Percentiles rank a stretch among this genome's conserved stretches.
phyloP scores from a whole-genome alignment of 768 basidiomycete genomes.

The Cytidiella melzeri region DNA sequence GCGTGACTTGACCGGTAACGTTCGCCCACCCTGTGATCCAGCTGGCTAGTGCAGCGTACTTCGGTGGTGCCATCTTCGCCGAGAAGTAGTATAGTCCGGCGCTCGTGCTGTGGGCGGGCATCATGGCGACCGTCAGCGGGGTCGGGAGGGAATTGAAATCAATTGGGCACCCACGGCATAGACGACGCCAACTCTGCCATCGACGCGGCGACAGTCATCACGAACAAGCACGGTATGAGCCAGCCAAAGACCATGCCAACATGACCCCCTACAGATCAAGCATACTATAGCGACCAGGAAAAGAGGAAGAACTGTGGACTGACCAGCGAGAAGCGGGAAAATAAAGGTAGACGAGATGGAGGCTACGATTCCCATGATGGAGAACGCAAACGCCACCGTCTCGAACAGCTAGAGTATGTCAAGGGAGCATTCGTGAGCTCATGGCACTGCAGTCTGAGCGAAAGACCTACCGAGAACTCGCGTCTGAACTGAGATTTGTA shows the following conservation, averaged over 20 bases:
- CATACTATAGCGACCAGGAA: not conserved
- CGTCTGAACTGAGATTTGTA: constrained; percentile 71
- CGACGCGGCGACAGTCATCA: constrained; percentile 60
- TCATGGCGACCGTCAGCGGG: not conserved
- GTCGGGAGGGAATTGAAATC: not conserved
- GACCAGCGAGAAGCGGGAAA: constrained; percentile 58
- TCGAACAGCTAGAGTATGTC: constrained; percentile 39
- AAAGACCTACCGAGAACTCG: constrained; percentile 55
- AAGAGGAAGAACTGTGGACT: too few relatives aligned
- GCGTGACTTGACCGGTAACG: constrained; percentile 61
- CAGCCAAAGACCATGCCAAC: constrained; percentile 76
- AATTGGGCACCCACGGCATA: constrained; percentile 55
- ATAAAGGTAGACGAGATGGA: constrained; percentile 62
- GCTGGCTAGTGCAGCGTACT: constrained; percentile 56
- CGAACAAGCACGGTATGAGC: constrained; percentile 66
- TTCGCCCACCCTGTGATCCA: constrained; percentile 74
- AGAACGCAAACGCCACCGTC: constrained; percentile 61
- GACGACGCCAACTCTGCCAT: constrained; percentile 69
- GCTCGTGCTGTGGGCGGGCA: constrained; percentile 47
- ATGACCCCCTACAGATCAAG: constrained; percentile 61
- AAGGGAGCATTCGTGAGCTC: not conserved
- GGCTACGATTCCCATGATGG: constrained; percentile 68
- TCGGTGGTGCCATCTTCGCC: constrained; percentile 61
- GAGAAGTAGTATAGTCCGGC: constrained; percentile 78
- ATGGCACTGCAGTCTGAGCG: not conserved